These are phyloP conservation scores for Amaranthus tricolor DNA, from an alignment of 179 eudicot species.

Conservation along the genomic window DNA sequence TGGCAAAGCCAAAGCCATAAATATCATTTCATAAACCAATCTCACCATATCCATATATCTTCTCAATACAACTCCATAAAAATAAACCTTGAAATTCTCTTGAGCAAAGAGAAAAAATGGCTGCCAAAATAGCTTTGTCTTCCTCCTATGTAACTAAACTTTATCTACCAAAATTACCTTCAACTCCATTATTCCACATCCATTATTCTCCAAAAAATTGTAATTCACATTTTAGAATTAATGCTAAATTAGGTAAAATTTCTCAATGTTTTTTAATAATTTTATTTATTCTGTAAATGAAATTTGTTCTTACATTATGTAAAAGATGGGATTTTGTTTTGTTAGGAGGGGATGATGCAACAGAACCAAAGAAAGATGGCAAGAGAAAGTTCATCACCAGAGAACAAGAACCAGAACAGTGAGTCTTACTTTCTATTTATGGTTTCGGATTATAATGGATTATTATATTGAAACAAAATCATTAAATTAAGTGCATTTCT, in stretches of 20 bases:
- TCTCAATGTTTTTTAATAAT: background rate
- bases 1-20: slow-evolving; percentile 15
- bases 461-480: too few species aligned
- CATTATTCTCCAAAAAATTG: slow-evolving; percentile 13
- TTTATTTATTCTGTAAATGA: background rate
- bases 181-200: slow-evolving; percentile 16
- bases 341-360: slow-evolving; percentile 63
- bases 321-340: background rate
- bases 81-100: background rate
- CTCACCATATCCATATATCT: slow-evolving; percentile 11
- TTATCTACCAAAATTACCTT: slow-evolving; percentile 12
- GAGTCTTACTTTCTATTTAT: slow-evolving; percentile 22
- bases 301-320: too few species aligned
- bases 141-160: slow-evolving; percentile 26
- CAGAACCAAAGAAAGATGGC: slow-evolving; percentile 55
- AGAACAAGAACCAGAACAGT: slow-evolving; percentile 96
- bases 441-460: too few species aligned
- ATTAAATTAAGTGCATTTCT: too few species aligned
- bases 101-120: slow-evolving; percentile 16
- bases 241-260: slow-evolving; percentile 61
- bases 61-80: background rate
- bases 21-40: slow-evolving; percentile 5
- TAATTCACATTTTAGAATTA: slow-evolving; percentile 37
- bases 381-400: slow-evolving; percentile 89
- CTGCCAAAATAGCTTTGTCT: slow-evolving; percentile 22